Base-by-base conservation (phyloP, 805 yeast species). In the Candida coquimbonensis region DNA sequence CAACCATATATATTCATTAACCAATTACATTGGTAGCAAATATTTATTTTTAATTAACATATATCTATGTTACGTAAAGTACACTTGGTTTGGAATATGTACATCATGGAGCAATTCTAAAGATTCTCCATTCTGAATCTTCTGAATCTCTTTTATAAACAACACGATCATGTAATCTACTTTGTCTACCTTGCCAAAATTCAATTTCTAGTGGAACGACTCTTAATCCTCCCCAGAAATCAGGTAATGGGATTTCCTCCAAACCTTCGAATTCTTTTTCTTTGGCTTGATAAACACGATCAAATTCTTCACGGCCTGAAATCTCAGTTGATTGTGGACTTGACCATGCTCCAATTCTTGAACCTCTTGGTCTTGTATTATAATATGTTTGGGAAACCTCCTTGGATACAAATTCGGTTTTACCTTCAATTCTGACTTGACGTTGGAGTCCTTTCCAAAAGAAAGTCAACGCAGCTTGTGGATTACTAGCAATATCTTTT, bases 321-420 rank as follows among this genome's bases (percentile, higher is more conserved):
- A 90, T 71, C 3, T 70, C 73, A 44, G 75, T 72, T 32, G 90
- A 79, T 70, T 93, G 99, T 5, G 95, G 95, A 27, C 95, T 83
- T 0, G 97, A 85, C 96, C 96, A 90, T 0, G 99, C 99, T 29
- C 99, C 98, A 50, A 93, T 80, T 60, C 85, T 81, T 29, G 96
- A 85, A 7, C 95, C 97, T 48, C 96, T 73, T 35, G 99, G 99
- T 60, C 99, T 76, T 0, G 96, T 83, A 43, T 77, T 74, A 66
- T 79, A 93, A 66, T 93, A 93, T 41, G 82, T 72, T 54, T 83
- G 80, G 7, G 87, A 77, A 29, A 84, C 87, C 55, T 85, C 90
- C 47, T 81, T 71, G 26, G 79, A 70, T 38, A 90, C 85, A 50
- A 73, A 76, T 63, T 86, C 95, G 54, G 87, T 80, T 9, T 68